Evolutionary conservation across 176 grass and related monocot species (phyloP).

Genomic region (Bothriochloa decipiens): DNA sequence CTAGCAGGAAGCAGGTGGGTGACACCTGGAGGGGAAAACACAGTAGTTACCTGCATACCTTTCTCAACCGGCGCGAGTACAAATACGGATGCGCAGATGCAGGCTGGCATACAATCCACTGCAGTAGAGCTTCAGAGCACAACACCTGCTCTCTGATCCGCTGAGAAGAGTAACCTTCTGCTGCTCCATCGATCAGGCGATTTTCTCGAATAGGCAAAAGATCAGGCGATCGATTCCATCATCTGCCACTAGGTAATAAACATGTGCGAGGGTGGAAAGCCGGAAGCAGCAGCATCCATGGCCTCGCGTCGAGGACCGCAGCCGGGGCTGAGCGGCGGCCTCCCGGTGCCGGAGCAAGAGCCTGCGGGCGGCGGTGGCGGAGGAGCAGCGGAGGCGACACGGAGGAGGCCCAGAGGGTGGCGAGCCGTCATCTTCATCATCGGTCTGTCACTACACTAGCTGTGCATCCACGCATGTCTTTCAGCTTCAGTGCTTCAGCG

Average conservation of each 20-base stretch:
- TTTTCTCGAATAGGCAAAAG: too few relatives aligned
- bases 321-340: background rate
- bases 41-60: background rate
- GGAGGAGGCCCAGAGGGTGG: constrained; percentile 41
- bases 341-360: background rate
- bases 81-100: background rate
- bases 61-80: background rate
- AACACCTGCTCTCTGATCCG: background rate
- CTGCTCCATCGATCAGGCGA: background rate
- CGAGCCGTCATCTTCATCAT: constrained; percentile 31
- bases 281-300: background rate
- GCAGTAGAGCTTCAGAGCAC: background rate
- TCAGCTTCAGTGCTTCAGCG: background rate
- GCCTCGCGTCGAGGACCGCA: background rate
- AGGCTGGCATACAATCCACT: background rate
- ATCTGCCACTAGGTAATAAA: background rate
- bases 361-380: background rate
- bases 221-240: background rate
- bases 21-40: background rate
- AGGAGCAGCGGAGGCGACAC: background rate
- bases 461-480: too few relatives aligned
- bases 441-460: background rate
- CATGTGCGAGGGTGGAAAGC: constrained; percentile 11
- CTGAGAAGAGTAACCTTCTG: too few relatives aligned
- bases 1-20: background rate